Evolutionary conservation across 2,329 filamentous ascomycete genomes (phyloP), one percentile per base, ranked within the genome.

Genomic region (Rachicladosporium sp.): DNA sequence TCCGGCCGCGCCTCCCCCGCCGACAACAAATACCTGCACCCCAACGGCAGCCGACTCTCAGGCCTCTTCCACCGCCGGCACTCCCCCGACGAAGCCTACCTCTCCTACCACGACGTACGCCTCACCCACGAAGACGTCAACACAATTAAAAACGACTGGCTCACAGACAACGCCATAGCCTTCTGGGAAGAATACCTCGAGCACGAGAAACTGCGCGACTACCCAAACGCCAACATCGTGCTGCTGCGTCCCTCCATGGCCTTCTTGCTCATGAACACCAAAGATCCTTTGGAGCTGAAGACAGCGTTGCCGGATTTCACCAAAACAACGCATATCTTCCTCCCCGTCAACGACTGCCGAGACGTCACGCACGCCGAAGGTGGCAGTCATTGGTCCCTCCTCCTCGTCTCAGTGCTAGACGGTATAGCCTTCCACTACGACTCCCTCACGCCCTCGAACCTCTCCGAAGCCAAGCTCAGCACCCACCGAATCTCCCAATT

Each of bases 121-220:
- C 85, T 96, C 51, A 94, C 84, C 37, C 76, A 80, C 58, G 85
- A 91, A 58, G 91, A 98, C 62, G 76, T 96, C 50, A 82, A 88
- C 59, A 80, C 82, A n/a, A 74, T 98, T 43, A 86, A 83, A 63
- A 72, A 83, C 62, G 91, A 95, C 69, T 98, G 91, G 91, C 70
- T 98, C 38, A 95, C 89, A 33, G 91, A 98, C 61, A 95, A 94
- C 67, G 88, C 87, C 52, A 96, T 98, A 50, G 81, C 86, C 37
- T 96, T 98, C 59, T 98, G 91, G 89, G 84, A 96, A 72, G 89
- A 96, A 65, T 88, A 83, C 59, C 78, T 98, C 48, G 91, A 98
- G 62, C 84, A 79, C 46, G 89, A 96, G 67, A 79, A 86, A 45
- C 78, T 98, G 21, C 69, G 70, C 23, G 75, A 78, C 51, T 93